phyloP scores from a whole-genome alignment of 169 alveolate genomes.

The Plasmodium falciparum region DNA sequence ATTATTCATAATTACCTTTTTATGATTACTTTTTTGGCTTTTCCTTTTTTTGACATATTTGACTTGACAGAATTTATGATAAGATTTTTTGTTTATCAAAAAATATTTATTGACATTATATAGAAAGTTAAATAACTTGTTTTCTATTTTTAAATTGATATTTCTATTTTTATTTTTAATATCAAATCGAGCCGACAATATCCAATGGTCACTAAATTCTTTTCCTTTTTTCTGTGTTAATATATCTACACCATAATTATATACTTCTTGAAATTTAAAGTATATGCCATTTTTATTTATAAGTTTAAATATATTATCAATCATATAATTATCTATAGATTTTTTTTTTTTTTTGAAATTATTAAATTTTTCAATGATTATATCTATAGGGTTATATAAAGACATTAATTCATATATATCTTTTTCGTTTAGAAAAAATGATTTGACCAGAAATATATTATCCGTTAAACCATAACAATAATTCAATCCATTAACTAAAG shows the following conservation, averaged over 20 bases:
- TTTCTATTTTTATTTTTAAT: conserved; percentile 18
- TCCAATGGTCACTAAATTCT: conserved; percentile 74
- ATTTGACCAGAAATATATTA: conserved; percentile 61
- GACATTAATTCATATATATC: conserved; percentile 35
- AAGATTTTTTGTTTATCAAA: conserved; percentile 31
- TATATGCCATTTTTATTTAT: conserved; percentile 57
- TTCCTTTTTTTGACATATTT: not conserved
- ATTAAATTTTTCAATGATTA: conserved; percentile 31
- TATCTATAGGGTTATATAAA: conserved; percentile 67
- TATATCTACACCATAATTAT: conserved; percentile 71
- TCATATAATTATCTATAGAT: conserved; percentile 25
- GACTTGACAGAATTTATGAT: conserved; percentile 48
- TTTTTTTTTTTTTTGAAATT: conserved; percentile 22
- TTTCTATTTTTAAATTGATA: conserved; percentile 46
- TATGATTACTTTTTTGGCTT: not conserved
- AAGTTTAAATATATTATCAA: conserved; percentile 28
- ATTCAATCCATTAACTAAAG: conserved; percentile 60
- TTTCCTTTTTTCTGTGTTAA: conserved; percentile 59
- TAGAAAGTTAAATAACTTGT: conserved; percentile 40
- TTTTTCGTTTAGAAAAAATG: conserved; percentile 29
- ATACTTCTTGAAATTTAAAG: conserved; percentile 55
- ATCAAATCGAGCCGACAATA: conserved; percentile 45
- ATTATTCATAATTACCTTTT: not conserved
- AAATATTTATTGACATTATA: conserved; percentile 63
- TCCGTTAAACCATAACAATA: conserved; percentile 71